A percentile compares a stretch with the other conserved stretches of the same genome.
Conservation (phyloP, 805 yeast species). For the Wickerhamomyces ciferrii region DNA sequence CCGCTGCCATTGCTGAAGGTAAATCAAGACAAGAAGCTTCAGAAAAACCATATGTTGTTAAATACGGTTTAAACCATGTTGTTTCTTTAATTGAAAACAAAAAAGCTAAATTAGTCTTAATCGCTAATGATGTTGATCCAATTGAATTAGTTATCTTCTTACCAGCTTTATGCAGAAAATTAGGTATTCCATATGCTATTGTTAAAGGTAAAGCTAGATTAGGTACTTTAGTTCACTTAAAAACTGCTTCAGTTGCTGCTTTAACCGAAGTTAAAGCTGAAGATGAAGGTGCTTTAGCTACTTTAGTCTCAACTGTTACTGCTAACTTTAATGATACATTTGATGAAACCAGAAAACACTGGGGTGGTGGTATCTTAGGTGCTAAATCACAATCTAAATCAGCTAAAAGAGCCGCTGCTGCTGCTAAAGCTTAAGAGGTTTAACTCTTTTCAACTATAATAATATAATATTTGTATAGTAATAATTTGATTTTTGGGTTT, state of each 20-base stretch:
- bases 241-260: slow-evolving; percentile 96
- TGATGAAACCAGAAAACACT: slow-evolving; percentile 96
- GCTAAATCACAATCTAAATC: slow-evolving; percentile 84
- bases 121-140: slow-evolving; percentile 99
- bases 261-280: slow-evolving; percentile 91
- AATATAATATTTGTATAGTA: background rate
- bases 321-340: slow-evolving; percentile 90
- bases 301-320: slow-evolving; percentile 87
- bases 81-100: slow-evolving; percentile 96
- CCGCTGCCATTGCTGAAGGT: slow-evolving; percentile 98
- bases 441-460: background rate
- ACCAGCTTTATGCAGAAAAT: slow-evolving; percentile 98
- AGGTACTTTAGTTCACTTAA: slow-evolving; percentile 96
- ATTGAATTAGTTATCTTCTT: slow-evolving; percentile 94
- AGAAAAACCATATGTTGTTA: slow-evolving; percentile 93
- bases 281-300: slow-evolving; percentile 93
- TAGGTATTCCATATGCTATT: slow-evolving; percentile 99
- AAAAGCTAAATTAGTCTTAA: slow-evolving; percentile 95
- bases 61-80: slow-evolving; percentile 99
- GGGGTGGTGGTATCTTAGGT: slow-evolving; percentile 99
- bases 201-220: slow-evolving; percentile 98
- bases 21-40: slow-evolving; percentile 95
- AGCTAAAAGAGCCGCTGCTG: slow-evolving; percentile 26
- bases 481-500: background rate
- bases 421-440: slow-evolving; percentile 6